Evolutionary conservation across 306 rosid species (phyloP).

Genomic region (Acacia melanoxylon): DNA sequence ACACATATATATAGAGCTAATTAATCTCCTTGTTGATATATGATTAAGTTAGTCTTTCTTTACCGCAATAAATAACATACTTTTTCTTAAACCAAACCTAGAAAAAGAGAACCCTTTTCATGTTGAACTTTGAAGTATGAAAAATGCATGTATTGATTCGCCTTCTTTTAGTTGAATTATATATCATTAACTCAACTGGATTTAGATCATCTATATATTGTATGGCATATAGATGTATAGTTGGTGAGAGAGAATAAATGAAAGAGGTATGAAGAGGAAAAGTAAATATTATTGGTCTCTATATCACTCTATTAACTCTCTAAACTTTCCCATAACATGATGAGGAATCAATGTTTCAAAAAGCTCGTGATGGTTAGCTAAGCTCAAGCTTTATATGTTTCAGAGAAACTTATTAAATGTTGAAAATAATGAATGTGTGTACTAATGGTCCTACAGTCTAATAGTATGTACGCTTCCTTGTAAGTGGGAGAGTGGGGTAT

Average conservation of each 20-base stretch:
- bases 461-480: too few relatives aligned
- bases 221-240: neutral
- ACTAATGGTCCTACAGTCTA: too few relatives aligned
- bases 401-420: neutral
- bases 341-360: neutral
- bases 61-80: neutral
- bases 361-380: neutral
- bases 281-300: neutral
- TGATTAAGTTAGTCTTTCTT: neutral
- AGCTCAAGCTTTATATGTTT: neutral
- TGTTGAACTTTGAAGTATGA: slow-evolving; percentile 28
- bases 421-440: neutral
- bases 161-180: neutral
- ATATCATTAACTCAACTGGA: neutral
- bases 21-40: neutral
- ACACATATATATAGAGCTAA: neutral
- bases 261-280: neutral
- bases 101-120: neutral
- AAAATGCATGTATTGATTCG: neutral
- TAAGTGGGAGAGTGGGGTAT: too few relatives aligned
- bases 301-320: neutral
- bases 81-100: neutral
- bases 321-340: neutral
- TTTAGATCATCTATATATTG: neutral
- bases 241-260: neutral